These are phyloP conservation scores for apple (Malus domestica) DNA, from an alignment of 306 rosid species.

Conservation along the genomic window ASM211411v1 NC_041797.1:7786501-7787000, in stretches of 20 bases:
- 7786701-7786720: neutral
- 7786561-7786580: neutral
- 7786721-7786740: neutral
- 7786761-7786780: neutral
- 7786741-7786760: neutral
- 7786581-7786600: neutral
- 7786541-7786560: neutral
- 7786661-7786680: neutral
- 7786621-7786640: too few species aligned
- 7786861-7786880: neutral
- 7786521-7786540: neutral
- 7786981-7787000: neutral
- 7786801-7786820: neutral
- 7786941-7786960: neutral
- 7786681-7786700: neutral
- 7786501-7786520: neutral
- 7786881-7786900: constrained; percentile 14
- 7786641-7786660: too few species aligned
- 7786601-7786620: too few species aligned
- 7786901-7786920: neutral
- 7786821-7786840: neutral
- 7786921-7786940: constrained; percentile 29
- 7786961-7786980: neutral
- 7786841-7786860: neutral
- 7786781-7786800: neutral